Evolutionary conservation across 768 basidiomycete species (phyloP), one percentile per base, ranked within the genome.

Genomic region (Leccinum variicolor): DNA sequence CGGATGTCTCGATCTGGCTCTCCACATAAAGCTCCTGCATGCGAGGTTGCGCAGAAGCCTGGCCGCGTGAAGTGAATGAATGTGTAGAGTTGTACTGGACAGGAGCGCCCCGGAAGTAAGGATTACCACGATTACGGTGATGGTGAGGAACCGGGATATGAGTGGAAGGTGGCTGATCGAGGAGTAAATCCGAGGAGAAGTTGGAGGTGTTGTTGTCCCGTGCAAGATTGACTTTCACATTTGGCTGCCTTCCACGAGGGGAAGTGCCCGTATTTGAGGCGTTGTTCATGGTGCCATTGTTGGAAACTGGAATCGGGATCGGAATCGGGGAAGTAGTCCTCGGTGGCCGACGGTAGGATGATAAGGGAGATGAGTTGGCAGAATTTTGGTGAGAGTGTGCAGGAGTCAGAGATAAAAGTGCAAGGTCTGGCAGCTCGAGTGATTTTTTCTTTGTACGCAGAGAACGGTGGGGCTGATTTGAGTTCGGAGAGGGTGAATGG

Each of bases 351-450:
- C 78, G 77, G 63, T 72, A 67, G 29, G 70, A 68, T 21, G 74
- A 73, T 72, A 75, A 76, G 62, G 77, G 77, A 28, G 79, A 77
- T 50, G 73, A 69, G 48, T 75, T 73, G 39, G 75, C 69, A 48
- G 76, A 74, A 56, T 63, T 65, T 46, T 69, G 72, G 56, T 69
- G 66, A 28, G 75, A 74, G 45, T 72, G 62, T 50, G 73, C 73
- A 57, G 79, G 77, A 56, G 80, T 77, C 59, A 82, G 65, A 47
- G 79, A 73, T 61, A 81, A 77, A 57, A 74, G 73, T 13, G 80
- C 80, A 64, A 91, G 84, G 76, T 90, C 89, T 53, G 89, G 89
- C 25, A 91, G 78, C 68, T 91, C 87, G 19, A 91, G 82, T 0
- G 86, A 87, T 67, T 79, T 83, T 73, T 87, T 89, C 78, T 86